These are phyloP conservation scores for Endocalyx cinctus DNA, from an alignment of 2,329 filamentous ascomycete genomes.

Conservation along the genomic window DNA sequence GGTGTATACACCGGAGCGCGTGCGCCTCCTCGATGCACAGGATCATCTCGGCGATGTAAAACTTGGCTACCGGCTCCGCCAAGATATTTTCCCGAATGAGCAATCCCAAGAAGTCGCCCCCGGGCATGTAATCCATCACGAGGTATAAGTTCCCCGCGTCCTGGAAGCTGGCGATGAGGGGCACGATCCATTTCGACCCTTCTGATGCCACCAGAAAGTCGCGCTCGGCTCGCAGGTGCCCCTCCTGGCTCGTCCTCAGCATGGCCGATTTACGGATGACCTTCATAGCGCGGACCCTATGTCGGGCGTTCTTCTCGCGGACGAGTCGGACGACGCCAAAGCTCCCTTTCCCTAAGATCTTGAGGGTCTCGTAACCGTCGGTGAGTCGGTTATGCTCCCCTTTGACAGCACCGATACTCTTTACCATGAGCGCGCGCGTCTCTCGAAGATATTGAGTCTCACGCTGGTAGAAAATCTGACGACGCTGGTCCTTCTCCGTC, in stretches of 20 bases:
- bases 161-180: conserved; percentile 83
- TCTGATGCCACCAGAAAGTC: conserved; percentile 89
- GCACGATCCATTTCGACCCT: conserved; percentile 83
- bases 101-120: conserved; percentile 86
- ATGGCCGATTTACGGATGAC: conserved; percentile 92
- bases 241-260: conserved; percentile 87
- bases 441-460: conserved; percentile 76
- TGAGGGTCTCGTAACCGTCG: conserved; percentile 73
- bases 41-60: conserved; percentile 95
- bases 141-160: conserved; percentile 81
- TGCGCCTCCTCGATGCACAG: conserved; percentile 91
- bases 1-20: conserved; percentile 83
- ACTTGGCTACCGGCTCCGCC: conserved; percentile 71
- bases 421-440: conserved; percentile 63
- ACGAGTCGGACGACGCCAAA: conserved; percentile 91
- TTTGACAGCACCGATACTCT: conserved; percentile 37
- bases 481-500: conserved; percentile 49
- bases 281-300: conserved; percentile 71
- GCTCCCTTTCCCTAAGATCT: conserved; percentile 85
- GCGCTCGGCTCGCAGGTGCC: conserved; percentile 82
- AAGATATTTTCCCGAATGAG: conserved; percentile 82
- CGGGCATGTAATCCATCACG: conserved; percentile 98
- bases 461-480: conserved; percentile 56
- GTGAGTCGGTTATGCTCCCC: conserved; percentile 44
- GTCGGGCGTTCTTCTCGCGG: conserved; percentile 51